Evolutionary conservation across 2,329 filamentous ascomycete genomes (phyloP), one percentile per base, ranked within the genome.

Genomic region (Aspergillus brasiliensis): DNA sequence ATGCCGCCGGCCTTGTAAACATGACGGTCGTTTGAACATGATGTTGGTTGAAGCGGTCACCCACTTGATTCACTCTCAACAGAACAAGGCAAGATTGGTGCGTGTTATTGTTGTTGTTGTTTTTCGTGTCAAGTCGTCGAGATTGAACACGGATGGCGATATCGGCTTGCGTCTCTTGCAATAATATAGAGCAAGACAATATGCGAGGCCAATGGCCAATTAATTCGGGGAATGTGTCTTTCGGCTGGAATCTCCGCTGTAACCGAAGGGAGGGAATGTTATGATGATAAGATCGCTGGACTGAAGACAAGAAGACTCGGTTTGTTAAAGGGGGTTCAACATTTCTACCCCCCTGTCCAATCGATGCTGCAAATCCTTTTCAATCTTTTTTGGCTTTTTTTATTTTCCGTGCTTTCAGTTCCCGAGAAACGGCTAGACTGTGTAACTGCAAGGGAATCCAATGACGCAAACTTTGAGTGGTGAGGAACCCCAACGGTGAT

Each of bases 21-120:
- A 74, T 31, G 72, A 67, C 55, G 68, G 73, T 59, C 68, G 67
- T 67, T 69, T 69, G 60, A 75, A 74, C 73, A 75, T 75, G 56
- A 59, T 70, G 65, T 52, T 51, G 54, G 28, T 42, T 31, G 51
- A 23, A 23, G 27, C 28, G 37, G 17, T 57, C 44, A 17, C 34
- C 21, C 17, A 34, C 51, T 40, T 49, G 51, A 15, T 37, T 42
- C 28, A 19, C 19, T 46, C 54, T 40, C 52, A 34, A 47, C 47
- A 48, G 59, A 47, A 53, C 44, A 53, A 54, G 47, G 17, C 15
- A 49, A 46, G 44, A 52, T 48, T 17, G 23, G 8, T 8, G 40
- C 5, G 10, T 44, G 31, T 34, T 34, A 11, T 34, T 34, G 31
- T 25, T 34, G 31, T 34, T 25, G 25, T 34, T 34, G 11, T 34